A percentile compares a stretch with the other conserved stretches of the same genome.
Conservation (phyloP, 2,329 filamentous ascomycete genomes). For the Purpureocillium lavendulum region DNA sequence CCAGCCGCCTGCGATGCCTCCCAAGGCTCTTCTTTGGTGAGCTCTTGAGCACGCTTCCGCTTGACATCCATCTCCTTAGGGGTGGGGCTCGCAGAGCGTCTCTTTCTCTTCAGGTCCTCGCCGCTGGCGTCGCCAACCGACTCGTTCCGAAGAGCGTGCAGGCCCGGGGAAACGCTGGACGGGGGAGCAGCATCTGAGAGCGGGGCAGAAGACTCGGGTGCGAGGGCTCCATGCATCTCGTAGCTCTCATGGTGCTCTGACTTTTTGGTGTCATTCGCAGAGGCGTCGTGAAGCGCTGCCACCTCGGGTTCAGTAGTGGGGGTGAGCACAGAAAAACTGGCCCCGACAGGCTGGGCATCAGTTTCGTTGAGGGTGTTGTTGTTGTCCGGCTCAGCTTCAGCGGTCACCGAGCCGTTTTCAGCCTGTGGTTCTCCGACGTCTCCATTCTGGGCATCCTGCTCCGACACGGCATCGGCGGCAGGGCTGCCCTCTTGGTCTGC, state of each 20-base stretch:
- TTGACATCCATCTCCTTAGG: conserved; percentile 44
- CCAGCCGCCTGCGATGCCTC: too few relatives aligned
- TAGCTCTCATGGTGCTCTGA: neutral
- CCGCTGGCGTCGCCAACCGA: neutral
- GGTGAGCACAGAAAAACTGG: too few relatives aligned
- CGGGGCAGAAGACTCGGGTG: neutral
- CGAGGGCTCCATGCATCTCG: neutral
- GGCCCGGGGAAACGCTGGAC: neutral
- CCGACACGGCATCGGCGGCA: neutral
- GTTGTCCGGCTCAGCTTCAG: too few relatives aligned
- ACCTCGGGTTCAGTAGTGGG: too few relatives aligned
- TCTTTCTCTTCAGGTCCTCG: conserved; percentile 58
- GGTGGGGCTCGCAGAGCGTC: conserved; percentile 54
- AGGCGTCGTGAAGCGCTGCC: neutral
- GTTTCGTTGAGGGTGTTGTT: too few relatives aligned
- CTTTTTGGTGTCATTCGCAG: neutral
- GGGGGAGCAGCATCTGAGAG: neutral
- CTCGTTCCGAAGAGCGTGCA: conserved; percentile 5
- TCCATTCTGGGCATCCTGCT: neutral
- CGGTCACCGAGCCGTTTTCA: too few relatives aligned
- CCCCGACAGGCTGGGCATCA: too few relatives aligned
- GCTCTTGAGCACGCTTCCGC: conserved; percentile 44
- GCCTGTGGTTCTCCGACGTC: too few relatives aligned
- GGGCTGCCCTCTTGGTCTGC: conserved; percentile 10
- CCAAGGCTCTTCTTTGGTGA: neutral